Conservation (phyloP, 306 rosid genomes). For the Malus domestica region DNA sequence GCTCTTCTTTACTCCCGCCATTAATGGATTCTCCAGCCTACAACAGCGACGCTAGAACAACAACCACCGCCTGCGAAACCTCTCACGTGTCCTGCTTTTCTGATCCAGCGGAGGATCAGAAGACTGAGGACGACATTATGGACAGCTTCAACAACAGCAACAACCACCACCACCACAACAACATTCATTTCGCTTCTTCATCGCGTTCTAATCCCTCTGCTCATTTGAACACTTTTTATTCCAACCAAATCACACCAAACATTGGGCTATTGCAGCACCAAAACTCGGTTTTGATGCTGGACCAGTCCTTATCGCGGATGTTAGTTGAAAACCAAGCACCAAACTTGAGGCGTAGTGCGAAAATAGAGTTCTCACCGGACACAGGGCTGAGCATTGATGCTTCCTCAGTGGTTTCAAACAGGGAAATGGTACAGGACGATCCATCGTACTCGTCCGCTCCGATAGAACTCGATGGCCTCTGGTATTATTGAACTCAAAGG, state of each 20-base stretch:
- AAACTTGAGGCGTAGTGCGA: constrained; percentile 6
- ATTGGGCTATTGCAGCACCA: constrained; percentile 20
- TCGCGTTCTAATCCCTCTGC: not conserved
- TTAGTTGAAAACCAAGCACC: constrained; percentile 31
- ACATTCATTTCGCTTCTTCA: constrained; percentile 19
- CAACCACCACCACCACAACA: not conserved
- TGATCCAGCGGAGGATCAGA: constrained; percentile 34
- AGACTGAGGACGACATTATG: constrained; percentile 14
- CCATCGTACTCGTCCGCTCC: constrained; percentile 44
- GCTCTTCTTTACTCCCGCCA: constrained; percentile 39
- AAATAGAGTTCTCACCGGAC: constrained; percentile 21
- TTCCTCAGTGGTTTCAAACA: constrained; percentile 23
- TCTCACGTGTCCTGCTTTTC: constrained; percentile 72
- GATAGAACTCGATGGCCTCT: constrained; percentile 34
- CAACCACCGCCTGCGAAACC: constrained; percentile 17
- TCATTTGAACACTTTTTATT: not conserved
- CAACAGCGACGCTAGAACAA: constrained; percentile 32
- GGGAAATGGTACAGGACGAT: constrained; percentile 34
- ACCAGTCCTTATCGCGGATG: constrained; percentile 36
- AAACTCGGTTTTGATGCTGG: constrained; percentile 19
- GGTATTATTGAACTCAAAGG: constrained; percentile 38
- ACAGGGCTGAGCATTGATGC: constrained; percentile 31
- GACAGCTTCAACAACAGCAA: constrained; percentile 7
- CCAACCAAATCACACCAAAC: constrained; percentile 12
- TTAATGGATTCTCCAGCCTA: constrained; percentile 54